A percentile compares a stretch with the other conserved stretches of the same genome.
phyloP scores from a whole-genome alignment of 768 basidiomycete genomes.

The Leucocoprinus sp. region DNA sequence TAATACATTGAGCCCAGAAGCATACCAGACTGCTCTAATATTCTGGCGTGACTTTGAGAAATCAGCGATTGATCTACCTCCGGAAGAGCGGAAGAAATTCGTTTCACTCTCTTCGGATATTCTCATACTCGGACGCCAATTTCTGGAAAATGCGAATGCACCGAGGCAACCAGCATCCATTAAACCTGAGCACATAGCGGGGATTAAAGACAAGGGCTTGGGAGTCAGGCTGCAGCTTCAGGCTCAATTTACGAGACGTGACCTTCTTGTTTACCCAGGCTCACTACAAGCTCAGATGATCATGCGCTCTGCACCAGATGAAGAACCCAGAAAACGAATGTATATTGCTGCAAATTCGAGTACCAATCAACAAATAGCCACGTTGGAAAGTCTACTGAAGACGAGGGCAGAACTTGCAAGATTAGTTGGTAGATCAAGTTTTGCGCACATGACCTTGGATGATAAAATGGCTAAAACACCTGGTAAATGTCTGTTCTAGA shows the following conservation, averaged over 20 bases:
- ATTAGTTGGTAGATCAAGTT: slow-evolving; percentile 80
- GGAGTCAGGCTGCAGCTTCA: slow-evolving; percentile 66
- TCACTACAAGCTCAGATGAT: slow-evolving; percentile 92
- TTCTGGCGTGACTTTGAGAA: slow-evolving; percentile 98
- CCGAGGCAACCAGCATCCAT: slow-evolving; percentile 62
- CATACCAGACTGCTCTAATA: slow-evolving; percentile 81
- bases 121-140: slow-evolving; percentile 77
- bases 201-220: slow-evolving; percentile 71
- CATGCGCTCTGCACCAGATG: slow-evolving; percentile 78
- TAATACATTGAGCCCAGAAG: slow-evolving; percentile 61
- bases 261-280: slow-evolving; percentile 74
- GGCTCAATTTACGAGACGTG: slow-evolving; percentile 67
- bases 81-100: slow-evolving; percentile 68
- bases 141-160: slow-evolving; percentile 60
- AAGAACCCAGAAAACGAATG: slow-evolving; percentile 72
- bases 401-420: slow-evolving; percentile 77
- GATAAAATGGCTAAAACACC: slow-evolving; percentile 99
- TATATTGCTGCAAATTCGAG: slow-evolving; percentile 80
- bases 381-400: slow-evolving; percentile 67
- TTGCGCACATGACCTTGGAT: slow-evolving; percentile 75
- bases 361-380: slow-evolving; percentile 62
- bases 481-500: slow-evolving; percentile 35
- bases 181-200: slow-evolving; percentile 59
- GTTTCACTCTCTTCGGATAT: slow-evolving; percentile 89
- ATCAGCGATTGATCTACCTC: slow-evolving; percentile 87